Base-by-base conservation (phyloP, 2,329 filamentous ascomycete genomes). In the Colletotrichum graminicola region DNA sequence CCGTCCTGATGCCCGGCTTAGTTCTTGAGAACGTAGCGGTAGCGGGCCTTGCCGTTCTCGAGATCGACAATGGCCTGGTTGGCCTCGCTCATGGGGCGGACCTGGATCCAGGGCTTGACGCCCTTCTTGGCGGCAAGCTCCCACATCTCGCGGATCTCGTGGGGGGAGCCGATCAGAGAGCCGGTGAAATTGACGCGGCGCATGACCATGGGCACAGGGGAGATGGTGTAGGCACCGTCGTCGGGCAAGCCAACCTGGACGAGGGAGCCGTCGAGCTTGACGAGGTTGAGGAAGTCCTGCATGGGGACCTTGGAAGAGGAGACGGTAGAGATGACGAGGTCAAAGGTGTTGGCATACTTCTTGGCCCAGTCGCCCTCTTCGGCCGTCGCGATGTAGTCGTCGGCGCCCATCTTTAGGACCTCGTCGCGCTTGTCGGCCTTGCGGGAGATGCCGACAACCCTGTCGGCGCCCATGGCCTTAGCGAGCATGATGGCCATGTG, bases 401-500 rank as follows among this genome's bases (percentile, higher is more conserved):
- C 87, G 6, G 88, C 89, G 21, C 89, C 89, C 79, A 91, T 84
- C 66, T 84, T 83, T 62, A 85, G 76, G 1, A 87, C 88, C 75
- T 91, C 89, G 0, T 83, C 82, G 55, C 82, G 82, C 82, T 91
- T 91, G 66, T 77, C 79, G 7, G 78, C 80, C 23, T 80, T 84
- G 49, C 89, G 84, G 18, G 87, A 90, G 76, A 91, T 90, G 11
- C 85, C 89, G 10, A 90, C 86, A 16, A 91, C 87, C 56, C 85
- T 84, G 60, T 91, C 88, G n/a, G 87, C 88, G 12, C 87, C 88
- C 14, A 94, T 79, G 1, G 91, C 91, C 78, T 89, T 91, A 1
- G 92, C 91, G 74, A 90, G 92, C 51, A 92, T 80, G 12, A 94
- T 81, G 5, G 89, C 92, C 75, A 93, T 90, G 80, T 94, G 91